Evolutionary conservation across 164 flowering plant species (phyloP), one percentile per base, ranked within the genome.

Genomic region (Warburgia ugandensis): DNA sequence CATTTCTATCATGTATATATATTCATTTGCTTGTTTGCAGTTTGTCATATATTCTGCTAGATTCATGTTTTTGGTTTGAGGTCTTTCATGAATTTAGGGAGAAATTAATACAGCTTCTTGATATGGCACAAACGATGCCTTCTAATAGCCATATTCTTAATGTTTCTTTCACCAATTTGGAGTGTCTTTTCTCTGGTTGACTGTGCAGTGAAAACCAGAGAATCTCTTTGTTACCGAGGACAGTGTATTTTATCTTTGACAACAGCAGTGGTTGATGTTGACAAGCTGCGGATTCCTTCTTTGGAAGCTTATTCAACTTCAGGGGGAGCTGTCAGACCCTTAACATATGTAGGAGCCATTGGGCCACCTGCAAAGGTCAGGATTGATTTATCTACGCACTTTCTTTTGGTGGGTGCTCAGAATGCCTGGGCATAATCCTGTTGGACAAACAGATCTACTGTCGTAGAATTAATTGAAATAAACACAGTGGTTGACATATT

Each of bases 231-330:
- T 51, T 67, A 70, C 50, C 83, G 68, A 31, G 44, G 68, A 6
- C 89, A 75, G 58, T 86, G 88, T 61, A 43, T 69, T 61, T 57
- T 80, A 33, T 75, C 94, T 43, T 64, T 77, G 32, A 44, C 81
- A 19, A 51, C 84, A 17, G 52, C 72, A 4, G 66, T 79, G 31
- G 73, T 86, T 52, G 79, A 75, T 50, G n/a, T 77, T 64, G 84
- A 73, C 51, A 78, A 78, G 72, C 63, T 80, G 40, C 65, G 65
- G 41, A 55, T 86, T 42, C 71, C 73, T 53, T 75, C 87, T 55
- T 61, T 80, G 50, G 84, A 77, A 54, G 53, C 58, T 49, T 69
- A 72, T 55, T 51, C 80, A 56, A 60, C 54, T 68, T 57, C 81
- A 10, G 32, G 60, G 36, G 50, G 72, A 49, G 60, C 69, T 16